phyloP scores from a whole-genome alignment of 2,329 filamentous ascomycete species.

The Dothidotthia symphoricarpi region DNA sequence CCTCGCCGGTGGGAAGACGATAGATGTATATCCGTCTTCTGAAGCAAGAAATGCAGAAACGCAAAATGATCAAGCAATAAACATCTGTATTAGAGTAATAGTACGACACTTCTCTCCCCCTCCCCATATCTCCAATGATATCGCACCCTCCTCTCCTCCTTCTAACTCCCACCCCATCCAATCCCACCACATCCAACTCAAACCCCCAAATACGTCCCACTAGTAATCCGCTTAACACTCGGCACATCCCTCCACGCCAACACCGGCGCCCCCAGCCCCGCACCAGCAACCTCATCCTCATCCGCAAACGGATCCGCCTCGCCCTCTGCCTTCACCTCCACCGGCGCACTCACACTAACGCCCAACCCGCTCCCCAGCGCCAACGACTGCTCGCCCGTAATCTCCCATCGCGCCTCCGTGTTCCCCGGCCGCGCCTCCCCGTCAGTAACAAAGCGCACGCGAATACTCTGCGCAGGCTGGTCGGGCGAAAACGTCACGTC shows the following conservation, averaged over 20 bases:
- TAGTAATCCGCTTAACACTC: constrained; percentile 39
- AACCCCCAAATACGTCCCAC: constrained; percentile 40
- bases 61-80: too few relatives aligned
- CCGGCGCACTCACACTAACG: constrained; percentile 40
- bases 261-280: constrained; percentile 22
- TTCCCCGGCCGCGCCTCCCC: constrained; percentile 68
- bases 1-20: too few relatives aligned
- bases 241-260: constrained; percentile 35
- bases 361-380: constrained; percentile 64
- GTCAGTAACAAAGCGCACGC: constrained; percentile 78
- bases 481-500: constrained; percentile 66
- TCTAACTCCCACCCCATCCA: neutral
- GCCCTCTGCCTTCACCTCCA: constrained; percentile 47
- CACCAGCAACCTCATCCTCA: constrained; percentile 43
- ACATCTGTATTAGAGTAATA: too few relatives aligned
- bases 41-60: too few relatives aligned
- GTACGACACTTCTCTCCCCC: too few relatives aligned
- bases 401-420: constrained; percentile 82
- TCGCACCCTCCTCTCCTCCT: too few relatives aligned
- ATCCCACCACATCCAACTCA: constrained; percentile 11
- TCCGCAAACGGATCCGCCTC: constrained; percentile 78
- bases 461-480: constrained; percentile 65
- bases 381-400: constrained; percentile 50
- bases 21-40: too few relatives aligned
- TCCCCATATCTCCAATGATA: too few relatives aligned